Percentiles rank a stretch among this genome's conserved stretches.
Evolutionary conservation across 306 rosid species (phyloP).

Genomic region (Quercus glauca): DNA sequence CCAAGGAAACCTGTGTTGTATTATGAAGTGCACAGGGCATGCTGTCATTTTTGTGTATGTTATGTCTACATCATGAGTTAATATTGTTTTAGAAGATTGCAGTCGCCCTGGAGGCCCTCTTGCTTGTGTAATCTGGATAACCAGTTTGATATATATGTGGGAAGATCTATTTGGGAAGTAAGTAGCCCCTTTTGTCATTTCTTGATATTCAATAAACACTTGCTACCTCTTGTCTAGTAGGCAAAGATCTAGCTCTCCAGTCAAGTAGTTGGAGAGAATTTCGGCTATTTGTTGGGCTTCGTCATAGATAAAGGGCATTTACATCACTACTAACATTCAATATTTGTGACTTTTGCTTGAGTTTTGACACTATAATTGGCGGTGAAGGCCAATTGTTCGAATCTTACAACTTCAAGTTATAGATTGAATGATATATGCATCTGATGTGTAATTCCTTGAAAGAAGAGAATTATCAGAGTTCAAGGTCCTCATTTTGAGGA

Average conservation of each 20-base stretch:
- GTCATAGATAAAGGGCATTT: not conserved
- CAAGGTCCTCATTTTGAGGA: not conserved
- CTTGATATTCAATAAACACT: not conserved
- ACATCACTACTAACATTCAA: not conserved
- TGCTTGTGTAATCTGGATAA: not conserved
- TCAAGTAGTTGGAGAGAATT: not conserved
- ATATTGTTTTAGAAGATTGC: constrained; percentile 13
- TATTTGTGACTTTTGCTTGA: not conserved
- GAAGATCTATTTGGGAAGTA: constrained; percentile 6
- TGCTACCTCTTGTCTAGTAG: not conserved
- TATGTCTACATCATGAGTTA: constrained; percentile 8
- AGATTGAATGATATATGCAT: not conserved
- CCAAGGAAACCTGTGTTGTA: constrained; percentile 8
- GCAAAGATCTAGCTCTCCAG: not conserved
- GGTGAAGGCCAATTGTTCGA: not conserved
- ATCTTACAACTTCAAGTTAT: constrained; percentile 7
- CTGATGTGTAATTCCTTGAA: constrained; percentile 7
- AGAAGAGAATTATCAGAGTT: constrained; percentile 9
- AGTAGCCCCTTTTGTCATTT: not conserved
- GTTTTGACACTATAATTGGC: not conserved
- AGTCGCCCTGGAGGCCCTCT: constrained; percentile 7
- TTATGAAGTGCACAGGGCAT: constrained; percentile 14
- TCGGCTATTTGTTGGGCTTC: not conserved
- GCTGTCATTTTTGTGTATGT: constrained; percentile 7
- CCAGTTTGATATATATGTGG: not conserved